Evolutionary conservation across 2,329 filamentous ascomycete genomes (phyloP).

Genomic region (Colletotrichum tanaceti): DNA sequence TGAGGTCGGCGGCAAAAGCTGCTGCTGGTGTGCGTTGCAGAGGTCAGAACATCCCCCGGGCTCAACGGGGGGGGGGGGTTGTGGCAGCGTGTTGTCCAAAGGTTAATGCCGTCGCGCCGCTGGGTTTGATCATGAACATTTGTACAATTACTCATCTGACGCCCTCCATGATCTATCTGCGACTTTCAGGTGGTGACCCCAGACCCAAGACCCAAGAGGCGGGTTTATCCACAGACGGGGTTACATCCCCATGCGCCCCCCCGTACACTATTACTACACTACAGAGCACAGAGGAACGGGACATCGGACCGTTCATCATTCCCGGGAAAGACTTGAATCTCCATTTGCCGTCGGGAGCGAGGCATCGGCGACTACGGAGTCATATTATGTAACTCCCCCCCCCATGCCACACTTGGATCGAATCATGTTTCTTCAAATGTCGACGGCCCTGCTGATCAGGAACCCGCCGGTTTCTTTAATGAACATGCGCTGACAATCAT

Average conservation of each 20-base stretch:
- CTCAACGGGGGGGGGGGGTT: too few species aligned
- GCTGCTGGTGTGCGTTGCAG: conserved; percentile 10
- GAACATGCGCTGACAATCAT: neutral
- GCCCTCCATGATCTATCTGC: too few species aligned
- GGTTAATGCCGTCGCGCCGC: too few species aligned
- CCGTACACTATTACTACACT: too few species aligned
- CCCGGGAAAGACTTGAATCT: neutral
- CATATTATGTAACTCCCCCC: conserved; percentile 21
- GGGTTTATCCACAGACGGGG: too few species aligned
- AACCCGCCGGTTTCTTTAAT: neutral
- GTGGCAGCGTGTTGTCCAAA: too few species aligned
- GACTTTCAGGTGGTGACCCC: too few species aligned
- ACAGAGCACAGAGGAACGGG: neutral
- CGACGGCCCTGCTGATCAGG: neutral
- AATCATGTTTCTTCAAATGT: conserved; percentile 6
- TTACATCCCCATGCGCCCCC: too few species aligned
- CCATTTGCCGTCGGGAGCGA: conserved; percentile 7
- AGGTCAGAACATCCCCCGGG: too few species aligned
- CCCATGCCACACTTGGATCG: conserved; percentile 17
- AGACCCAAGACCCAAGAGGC: too few species aligned
- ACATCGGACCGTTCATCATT: conserved; percentile 1
- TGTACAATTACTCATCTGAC: too few species aligned
- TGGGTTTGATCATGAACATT: too few species aligned
- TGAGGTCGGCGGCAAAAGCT: conserved; percentile 3
- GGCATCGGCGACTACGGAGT: conserved; percentile 25